Conservation (phyloP, 129 eudicot species). For the Artemisia tridentata region DNA sequence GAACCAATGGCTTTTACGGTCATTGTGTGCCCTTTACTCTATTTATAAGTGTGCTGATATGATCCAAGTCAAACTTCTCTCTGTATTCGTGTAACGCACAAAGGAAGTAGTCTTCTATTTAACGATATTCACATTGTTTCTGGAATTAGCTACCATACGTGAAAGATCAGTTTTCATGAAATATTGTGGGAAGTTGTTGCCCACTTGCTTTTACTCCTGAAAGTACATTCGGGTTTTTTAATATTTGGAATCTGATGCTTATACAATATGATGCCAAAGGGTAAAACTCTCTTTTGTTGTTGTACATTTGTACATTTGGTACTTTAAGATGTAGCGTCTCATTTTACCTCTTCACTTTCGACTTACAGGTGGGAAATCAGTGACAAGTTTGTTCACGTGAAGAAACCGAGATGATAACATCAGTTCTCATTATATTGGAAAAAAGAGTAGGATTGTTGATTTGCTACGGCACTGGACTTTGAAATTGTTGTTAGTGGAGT, state of each 20-base stretch:
- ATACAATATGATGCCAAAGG: conserved; percentile 15
- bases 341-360: conserved; percentile 3
- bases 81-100: neutral
- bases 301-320: conserved; percentile 17
- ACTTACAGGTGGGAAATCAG: neutral
- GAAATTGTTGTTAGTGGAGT: neutral
- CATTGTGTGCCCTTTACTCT: no score
- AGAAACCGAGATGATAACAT: conserved; percentile 12
- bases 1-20: no score
- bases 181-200: neutral
- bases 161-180: neutral
- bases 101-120: neutral
- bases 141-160: neutral
- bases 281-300: neutral
- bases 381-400: conserved; percentile 3
- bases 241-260: neutral
- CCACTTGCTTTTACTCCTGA: conserved; percentile 19
- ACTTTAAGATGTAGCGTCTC: conserved; percentile 25
- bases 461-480: no score
- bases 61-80: neutral
- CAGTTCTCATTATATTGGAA: neutral
- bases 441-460: neutral
- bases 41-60: neutral
- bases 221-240: conserved; percentile 11
- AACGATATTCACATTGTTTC: neutral